Percentiles rank a stretch among this genome's conserved stretches.
Conservation (phyloP, 169 alveolate species). For the Theileria parva region DNA sequence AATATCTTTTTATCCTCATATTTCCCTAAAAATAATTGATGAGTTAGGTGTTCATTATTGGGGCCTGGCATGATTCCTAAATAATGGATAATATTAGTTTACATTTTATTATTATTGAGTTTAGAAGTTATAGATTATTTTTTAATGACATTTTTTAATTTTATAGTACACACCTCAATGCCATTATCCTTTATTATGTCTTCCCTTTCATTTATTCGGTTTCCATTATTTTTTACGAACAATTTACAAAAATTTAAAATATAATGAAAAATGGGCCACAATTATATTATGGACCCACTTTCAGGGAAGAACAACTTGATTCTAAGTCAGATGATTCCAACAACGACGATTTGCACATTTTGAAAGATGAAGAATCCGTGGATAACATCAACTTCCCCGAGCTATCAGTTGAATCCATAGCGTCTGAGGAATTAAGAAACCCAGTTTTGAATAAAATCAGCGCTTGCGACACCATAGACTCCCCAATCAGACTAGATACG, state of each 20-base stretch:
- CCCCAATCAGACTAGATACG: slow-evolving; percentile 33
- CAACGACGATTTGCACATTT: neutral
- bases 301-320: neutral
- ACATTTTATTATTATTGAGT: neutral
- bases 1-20: neutral
- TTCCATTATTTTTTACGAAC: neutral
- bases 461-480: slow-evolving; percentile 5
- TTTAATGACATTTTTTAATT: neutral
- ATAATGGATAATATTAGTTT: neutral
- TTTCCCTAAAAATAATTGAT: neutral
- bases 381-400: neutral
- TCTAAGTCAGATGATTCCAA: neutral
- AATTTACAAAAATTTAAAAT: neutral
- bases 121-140: neutral
- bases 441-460: neutral
- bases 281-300: neutral
- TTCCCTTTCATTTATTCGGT: neutral
- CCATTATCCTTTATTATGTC: neutral
- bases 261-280: slow-evolving; percentile 1
- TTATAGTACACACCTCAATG: neutral
- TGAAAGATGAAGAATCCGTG: slow-evolving; percentile 13
- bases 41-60: neutral
- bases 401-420: slow-evolving; percentile 6
- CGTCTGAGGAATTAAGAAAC: slow-evolving; percentile 14
- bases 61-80: neutral